A percentile compares a stretch with the other conserved stretches of the same genome.
Conservation (phyloP, 2,329 filamentous ascomycete species). For the Paecilomyces formosus region DNA sequence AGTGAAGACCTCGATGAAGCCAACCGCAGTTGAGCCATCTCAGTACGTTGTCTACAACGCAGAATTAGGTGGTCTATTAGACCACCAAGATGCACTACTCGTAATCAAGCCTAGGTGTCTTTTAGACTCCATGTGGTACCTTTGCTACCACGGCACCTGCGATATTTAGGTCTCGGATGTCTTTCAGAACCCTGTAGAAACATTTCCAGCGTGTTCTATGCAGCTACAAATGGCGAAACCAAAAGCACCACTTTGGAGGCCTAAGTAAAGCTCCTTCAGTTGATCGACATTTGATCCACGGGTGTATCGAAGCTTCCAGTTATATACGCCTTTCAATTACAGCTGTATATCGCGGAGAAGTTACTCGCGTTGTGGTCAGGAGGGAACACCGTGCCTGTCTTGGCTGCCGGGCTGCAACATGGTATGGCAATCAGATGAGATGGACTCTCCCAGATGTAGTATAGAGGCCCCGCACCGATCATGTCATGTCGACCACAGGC, state of each 20-base stretch:
- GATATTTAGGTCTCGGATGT: too few species aligned
- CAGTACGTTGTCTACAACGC: too few species aligned
- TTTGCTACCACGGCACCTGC: too few species aligned
- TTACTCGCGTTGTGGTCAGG: not conserved
- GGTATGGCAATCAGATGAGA: not conserved
- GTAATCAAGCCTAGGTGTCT: too few species aligned
- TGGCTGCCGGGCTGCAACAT: not conserved
- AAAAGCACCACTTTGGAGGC: not conserved
- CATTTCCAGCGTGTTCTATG: too few species aligned
- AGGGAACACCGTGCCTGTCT: not conserved
- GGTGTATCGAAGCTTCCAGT: not conserved
- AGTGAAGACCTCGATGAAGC: too few species aligned
- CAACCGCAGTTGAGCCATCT: too few species aligned
- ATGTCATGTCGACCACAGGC: not conserved
- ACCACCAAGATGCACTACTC: too few species aligned
- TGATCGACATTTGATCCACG: not conserved
- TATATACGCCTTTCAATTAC: not conserved
- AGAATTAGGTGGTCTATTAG: too few species aligned
- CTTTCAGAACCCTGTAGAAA: too few species aligned
- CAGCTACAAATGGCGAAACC: too few species aligned
- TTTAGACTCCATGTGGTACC: too few species aligned
- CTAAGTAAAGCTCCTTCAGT: not conserved
- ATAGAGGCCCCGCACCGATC: not conserved
- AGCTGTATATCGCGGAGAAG: not conserved
- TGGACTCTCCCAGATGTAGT: not conserved